Conservation (phyloP, 2,329 filamentous ascomycete species). For the Akanthomyces dipterigenus region DNA sequence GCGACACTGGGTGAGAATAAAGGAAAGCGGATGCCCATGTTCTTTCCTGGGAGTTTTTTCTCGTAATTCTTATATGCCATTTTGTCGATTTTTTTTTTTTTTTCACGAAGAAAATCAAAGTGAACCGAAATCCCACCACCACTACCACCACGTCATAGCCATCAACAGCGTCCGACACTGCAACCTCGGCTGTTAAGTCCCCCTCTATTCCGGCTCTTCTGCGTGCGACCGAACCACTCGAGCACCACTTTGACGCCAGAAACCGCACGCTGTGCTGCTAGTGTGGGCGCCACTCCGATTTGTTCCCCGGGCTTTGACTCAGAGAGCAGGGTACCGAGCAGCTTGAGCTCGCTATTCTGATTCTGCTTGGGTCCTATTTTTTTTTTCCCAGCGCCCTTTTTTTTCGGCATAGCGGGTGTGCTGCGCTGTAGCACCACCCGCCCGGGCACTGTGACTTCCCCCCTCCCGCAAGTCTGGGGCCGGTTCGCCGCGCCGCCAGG, state of each 20-base stretch:
- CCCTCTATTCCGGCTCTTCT: background rate
- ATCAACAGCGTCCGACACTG: background rate
- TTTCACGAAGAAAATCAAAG: no score
- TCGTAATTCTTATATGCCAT: background rate
- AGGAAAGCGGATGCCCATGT: background rate
- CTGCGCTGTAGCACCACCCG: background rate
- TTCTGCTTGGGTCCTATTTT: no score
- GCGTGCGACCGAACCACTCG: background rate
- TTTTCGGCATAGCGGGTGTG: background rate
- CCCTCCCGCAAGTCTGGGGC: conserved; percentile 1
- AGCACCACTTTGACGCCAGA: background rate
- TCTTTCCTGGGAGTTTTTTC: background rate
- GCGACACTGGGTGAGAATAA: background rate
- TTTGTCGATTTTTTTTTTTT: background rate
- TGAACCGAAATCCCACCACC: background rate
- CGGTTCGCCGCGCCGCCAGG: conserved; percentile 7
- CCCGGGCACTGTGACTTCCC: background rate
- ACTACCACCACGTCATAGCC: conserved; percentile 1
- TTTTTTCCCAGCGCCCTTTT: no score
- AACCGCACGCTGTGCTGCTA: background rate
- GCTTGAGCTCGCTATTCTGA: no score
- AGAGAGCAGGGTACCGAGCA: background rate
- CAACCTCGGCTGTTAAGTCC: conserved; percentile 10
- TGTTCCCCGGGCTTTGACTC: conserved; percentile 2
- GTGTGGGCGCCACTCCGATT: conserved; percentile 3